These are phyloP conservation scores for Tetrastigma voinierianum DNA, from an alignment of 164 flowering plant genomes.

Conservation along the genomic window DNA sequence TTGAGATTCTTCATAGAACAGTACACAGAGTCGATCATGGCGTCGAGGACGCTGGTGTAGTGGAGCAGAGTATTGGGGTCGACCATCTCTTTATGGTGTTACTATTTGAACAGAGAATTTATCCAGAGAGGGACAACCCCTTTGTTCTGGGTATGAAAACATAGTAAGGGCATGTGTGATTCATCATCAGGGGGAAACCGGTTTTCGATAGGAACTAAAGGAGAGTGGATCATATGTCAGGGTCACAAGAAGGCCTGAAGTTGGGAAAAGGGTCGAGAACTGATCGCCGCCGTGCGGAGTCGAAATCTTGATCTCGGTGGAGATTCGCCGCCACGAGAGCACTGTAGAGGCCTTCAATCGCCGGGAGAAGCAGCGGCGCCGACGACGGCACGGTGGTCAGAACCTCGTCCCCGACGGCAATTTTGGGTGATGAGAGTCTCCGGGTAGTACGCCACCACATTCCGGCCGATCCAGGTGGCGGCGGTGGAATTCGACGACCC, in stretches of 20 bases:
- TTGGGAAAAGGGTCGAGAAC: slow-evolving; percentile 87
- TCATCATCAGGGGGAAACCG: slow-evolving; percentile 83
- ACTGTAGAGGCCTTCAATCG: slow-evolving; percentile 70
- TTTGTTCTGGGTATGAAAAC: slow-evolving; percentile 94
- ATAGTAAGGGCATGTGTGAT: slow-evolving; percentile 90
- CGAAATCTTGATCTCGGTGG: slow-evolving; percentile 69
- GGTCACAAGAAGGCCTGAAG: slow-evolving; percentile 87
- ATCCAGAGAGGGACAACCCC: slow-evolving; percentile 90
- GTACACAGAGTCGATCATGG: slow-evolving; percentile 81
- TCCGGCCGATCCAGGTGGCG: slow-evolving; percentile 73
- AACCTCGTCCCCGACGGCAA: slow-evolving; percentile 94
- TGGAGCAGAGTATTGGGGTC: slow-evolving; percentile 93
- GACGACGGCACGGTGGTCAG: slow-evolving; percentile 72
- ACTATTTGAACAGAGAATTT: slow-evolving; percentile 72
- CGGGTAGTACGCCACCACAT: slow-evolving; percentile 74
- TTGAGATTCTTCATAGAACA: slow-evolving; percentile 84
- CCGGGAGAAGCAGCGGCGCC: slow-evolving; percentile 81
- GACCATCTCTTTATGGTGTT: slow-evolving; percentile 98
- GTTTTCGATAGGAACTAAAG: slow-evolving; percentile 69
- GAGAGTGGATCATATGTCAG: slow-evolving; percentile 46
- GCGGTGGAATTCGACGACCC: slow-evolving; percentile 90
- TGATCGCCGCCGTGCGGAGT: slow-evolving; percentile 81
- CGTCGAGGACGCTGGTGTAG: slow-evolving; percentile 88
- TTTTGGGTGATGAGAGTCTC: slow-evolving; percentile 64
- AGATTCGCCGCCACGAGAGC: slow-evolving; percentile 77